phyloP scores from a whole-genome alignment of 2,329 filamentous ascomycete species.

The Apiospora sp. region DNA sequence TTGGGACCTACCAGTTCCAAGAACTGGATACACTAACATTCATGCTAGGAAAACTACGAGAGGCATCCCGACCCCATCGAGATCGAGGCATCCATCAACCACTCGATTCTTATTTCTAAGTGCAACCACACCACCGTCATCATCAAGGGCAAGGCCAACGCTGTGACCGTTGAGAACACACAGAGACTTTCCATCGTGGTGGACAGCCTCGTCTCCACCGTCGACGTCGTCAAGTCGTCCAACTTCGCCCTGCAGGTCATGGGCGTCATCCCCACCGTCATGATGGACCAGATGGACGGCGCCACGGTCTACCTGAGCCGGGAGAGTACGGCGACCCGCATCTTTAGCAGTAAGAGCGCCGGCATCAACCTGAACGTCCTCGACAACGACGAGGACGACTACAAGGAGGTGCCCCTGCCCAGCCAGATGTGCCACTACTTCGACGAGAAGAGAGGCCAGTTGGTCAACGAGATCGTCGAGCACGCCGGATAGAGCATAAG shows the following conservation, averaged over 20 bases:
- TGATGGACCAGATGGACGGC: slow-evolving; percentile 93
- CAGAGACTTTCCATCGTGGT: slow-evolving; percentile 81
- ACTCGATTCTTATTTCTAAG: slow-evolving; percentile 90
- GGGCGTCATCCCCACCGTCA: slow-evolving; percentile 83
- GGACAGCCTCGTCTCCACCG: slow-evolving; percentile 59
- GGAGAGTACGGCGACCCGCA: slow-evolving; percentile 78
- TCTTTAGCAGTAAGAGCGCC: slow-evolving; percentile 89
- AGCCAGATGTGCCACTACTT: slow-evolving; percentile 86
- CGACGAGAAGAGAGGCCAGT: slow-evolving; percentile 72
- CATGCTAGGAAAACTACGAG: slow-evolving; percentile 85
- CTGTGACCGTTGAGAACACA: slow-evolving; percentile 95
- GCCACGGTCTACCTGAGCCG: slow-evolving; percentile 87
- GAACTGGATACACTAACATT: neutral
- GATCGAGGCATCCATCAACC: slow-evolving; percentile 81
- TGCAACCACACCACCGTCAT: slow-evolving; percentile 93
- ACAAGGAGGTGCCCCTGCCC: slow-evolving; percentile 85
- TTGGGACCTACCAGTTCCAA: neutral
- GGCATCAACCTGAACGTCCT: slow-evolving; percentile 89
- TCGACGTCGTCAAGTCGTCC: slow-evolving; percentile 90
- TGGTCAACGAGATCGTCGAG: slow-evolving; percentile 94
- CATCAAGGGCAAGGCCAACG: slow-evolving; percentile 92
- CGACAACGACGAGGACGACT: slow-evolving; percentile 76
- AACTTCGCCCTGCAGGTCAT: slow-evolving; percentile 96
- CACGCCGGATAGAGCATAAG: slow-evolving; percentile 74
- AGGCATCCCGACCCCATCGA: slow-evolving; percentile 76